These are phyloP conservation scores for Saccharum officinarum DNA, from an alignment of 176 grass and related monocot genomes.

Conservation along the genomic window DNA sequence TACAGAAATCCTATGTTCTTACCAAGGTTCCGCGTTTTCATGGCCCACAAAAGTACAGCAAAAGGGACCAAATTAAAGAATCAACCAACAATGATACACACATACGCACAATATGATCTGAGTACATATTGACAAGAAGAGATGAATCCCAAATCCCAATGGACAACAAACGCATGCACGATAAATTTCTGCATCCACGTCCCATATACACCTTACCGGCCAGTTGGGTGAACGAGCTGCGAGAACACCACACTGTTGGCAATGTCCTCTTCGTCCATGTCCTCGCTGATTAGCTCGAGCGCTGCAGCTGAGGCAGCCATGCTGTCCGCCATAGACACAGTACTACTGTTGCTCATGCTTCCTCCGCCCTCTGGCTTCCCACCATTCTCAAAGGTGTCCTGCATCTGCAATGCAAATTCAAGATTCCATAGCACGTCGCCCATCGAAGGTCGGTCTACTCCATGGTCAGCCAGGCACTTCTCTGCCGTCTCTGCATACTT, in stretches of 20 bases:
- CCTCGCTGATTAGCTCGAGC: slow-evolving; percentile 40
- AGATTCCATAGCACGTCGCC: slow-evolving; percentile 58
- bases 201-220: slow-evolving; percentile 29
- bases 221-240: slow-evolving; percentile 44
- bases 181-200: background rate
- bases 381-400: slow-evolving; percentile 50
- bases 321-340: slow-evolving; percentile 19
- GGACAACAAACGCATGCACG: background rate
- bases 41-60: background rate
- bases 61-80: background rate
- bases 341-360: background rate
- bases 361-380: slow-evolving; percentile 17
- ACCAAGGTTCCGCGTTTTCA: background rate
- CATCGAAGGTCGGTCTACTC: slow-evolving; percentile 48
- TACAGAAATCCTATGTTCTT: background rate
- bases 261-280: slow-evolving; percentile 57
- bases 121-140: background rate
- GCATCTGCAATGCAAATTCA: slow-evolving; percentile 50
- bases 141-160: background rate
- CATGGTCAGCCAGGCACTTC: slow-evolving; percentile 54
- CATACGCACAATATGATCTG: background rate
- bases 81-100: background rate
- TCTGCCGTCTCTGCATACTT: slow-evolving; percentile 53
- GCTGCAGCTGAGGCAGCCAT: slow-evolving; percentile 35
- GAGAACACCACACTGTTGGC: slow-evolving; percentile 51